Conservation (phyloP, 2,329 filamentous ascomycete genomes). For the Sarocladiaceae sp. region DNA sequence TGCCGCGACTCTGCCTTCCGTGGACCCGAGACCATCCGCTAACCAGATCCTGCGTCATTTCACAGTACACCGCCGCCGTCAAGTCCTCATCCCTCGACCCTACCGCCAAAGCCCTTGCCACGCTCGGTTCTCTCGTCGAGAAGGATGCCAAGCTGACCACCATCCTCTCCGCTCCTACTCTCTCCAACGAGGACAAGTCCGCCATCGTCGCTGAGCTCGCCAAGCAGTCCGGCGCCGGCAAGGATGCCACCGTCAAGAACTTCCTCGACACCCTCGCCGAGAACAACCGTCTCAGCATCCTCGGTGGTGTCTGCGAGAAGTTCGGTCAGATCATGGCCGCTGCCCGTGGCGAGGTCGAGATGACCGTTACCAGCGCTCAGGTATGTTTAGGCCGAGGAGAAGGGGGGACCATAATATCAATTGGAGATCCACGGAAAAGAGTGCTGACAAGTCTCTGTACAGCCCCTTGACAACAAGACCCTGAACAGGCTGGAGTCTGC, state of each 20-base stretch:
- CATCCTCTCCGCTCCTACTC: constrained; percentile 78
- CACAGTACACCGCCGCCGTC: constrained; percentile 89
- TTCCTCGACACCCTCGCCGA: constrained; percentile 86
- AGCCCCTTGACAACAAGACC: constrained; percentile 85
- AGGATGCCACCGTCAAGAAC: constrained; percentile 87
- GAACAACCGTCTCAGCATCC: constrained; percentile 88
- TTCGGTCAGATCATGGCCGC: constrained; percentile 85
- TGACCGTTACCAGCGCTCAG: constrained; percentile 85
- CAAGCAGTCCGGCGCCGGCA: constrained; percentile 66
- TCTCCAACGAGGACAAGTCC: constrained; percentile 74
- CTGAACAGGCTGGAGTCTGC: constrained; percentile 82
- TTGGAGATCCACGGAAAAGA: background rate
- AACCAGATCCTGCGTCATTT: constrained; percentile 19
- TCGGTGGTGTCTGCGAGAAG: constrained; percentile 81
- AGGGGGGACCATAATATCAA: background rate
- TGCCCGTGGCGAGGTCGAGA: constrained; percentile 86
- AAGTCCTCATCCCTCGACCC: constrained; percentile 84
- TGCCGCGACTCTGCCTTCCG: no score
- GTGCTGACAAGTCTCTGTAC: constrained; percentile 20
- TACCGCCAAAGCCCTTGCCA: constrained; percentile 74
- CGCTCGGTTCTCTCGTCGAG: constrained; percentile 67
- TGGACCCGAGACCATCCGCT: background rate
- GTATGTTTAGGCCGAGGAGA: constrained; percentile 46
- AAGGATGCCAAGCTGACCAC: constrained; percentile 75
- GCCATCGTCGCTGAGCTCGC: constrained; percentile 82